A percentile compares a stretch with the other conserved stretches of the same genome.
phyloP scores from a whole-genome alignment of 345 rosid species.

The Rhodamnia argentea region DNA sequence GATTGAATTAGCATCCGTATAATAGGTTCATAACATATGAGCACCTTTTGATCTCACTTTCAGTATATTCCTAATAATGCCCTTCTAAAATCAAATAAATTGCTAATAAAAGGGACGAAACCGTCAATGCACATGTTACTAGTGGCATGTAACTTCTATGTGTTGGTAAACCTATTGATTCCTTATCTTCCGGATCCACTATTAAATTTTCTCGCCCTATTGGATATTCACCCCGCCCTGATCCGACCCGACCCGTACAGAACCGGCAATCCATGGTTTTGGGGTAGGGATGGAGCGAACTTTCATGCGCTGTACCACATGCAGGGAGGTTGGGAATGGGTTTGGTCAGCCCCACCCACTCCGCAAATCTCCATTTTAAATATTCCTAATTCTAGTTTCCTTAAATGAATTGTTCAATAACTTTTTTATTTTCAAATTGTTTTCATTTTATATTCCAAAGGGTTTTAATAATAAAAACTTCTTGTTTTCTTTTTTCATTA shows the following conservation, averaged over 20 bases:
- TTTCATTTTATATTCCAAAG: neutral
- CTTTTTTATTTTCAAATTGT: neutral
- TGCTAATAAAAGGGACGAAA: neutral
- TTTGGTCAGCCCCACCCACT: neutral
- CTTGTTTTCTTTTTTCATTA: neutral
- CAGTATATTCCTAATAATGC: neutral
- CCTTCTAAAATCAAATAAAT: neutral
- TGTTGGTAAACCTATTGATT: neutral
- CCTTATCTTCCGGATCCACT: neutral
- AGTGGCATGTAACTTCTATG: neutral
- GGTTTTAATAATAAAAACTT: neutral
- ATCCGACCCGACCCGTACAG: neutral
- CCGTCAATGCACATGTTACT: neutral
- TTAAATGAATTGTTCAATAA: neutral
- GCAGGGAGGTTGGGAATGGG: neutral
- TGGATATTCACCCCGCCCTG: neutral
- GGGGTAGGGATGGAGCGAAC: neutral
- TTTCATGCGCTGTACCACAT: neutral
- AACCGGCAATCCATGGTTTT: neutral
- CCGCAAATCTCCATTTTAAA: neutral
- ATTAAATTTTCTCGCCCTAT: neutral
- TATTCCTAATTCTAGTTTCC: neutral
- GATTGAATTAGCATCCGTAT: fast-evolving
- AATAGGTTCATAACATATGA: neutral
- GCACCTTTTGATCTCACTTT: neutral